Conservation (phyloP, 163 green algal species). For the Chlamydomonas reinhardtii region DNA sequence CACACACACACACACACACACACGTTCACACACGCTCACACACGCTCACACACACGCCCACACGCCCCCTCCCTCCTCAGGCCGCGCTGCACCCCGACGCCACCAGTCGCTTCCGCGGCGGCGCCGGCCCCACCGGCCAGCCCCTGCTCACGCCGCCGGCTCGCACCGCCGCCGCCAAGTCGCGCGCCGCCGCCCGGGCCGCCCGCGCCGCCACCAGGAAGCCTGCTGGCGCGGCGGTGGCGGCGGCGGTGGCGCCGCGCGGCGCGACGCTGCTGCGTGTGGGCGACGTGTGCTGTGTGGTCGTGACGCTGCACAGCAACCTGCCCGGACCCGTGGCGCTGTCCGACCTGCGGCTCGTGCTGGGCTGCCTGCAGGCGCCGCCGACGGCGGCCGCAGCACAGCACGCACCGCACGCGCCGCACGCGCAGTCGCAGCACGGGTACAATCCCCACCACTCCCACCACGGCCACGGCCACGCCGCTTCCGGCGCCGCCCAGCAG, state of each 20-base stretch:
- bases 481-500: too few relatives aligned
- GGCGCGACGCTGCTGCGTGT: conserved; percentile 27
- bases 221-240: background rate
- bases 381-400: background rate
- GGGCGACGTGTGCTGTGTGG: conserved; percentile 13
- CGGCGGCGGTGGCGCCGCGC: background rate
- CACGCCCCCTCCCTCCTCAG: conserved; percentile 8
- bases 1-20: too few relatives aligned
- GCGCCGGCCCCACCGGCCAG: background rate
- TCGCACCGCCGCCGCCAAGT: background rate
- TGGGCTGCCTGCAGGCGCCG: conserved; percentile 17
- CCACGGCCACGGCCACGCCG: background rate
- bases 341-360: conserved; percentile 24
- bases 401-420: background rate
- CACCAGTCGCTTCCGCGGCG: conserved; percentile 28
- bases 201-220: background rate
- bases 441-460: background rate
- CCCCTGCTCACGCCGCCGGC: conserved; percentile 24
- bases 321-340: conserved; percentile 16
- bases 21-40: too few relatives aligned
- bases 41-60: too few relatives aligned
- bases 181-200: background rate
- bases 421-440: background rate
- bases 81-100: background rate
- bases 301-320: conserved; percentile 32